Evolutionary conservation across 202 grass and related monocot species (phyloP), one percentile per base, ranked within the genome.

Genomic region (Saccharum hybrid): DNA sequence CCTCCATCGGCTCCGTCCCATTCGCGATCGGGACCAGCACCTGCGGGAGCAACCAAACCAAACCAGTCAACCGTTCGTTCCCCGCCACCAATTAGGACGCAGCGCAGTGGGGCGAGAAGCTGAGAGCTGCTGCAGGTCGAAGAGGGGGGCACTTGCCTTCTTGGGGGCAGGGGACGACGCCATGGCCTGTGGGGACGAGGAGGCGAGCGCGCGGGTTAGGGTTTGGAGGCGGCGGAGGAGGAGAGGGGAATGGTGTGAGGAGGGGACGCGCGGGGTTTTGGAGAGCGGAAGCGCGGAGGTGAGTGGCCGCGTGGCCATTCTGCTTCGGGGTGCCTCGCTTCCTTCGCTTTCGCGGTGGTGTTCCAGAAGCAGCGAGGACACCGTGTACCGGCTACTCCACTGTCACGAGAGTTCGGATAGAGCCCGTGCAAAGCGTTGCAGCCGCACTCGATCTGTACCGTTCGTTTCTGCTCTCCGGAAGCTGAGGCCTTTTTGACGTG

Each of bases 1-100:
- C 95, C 87, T 97, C 95, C 69, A 94, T 94, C 48, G 92, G 90
- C 90, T 97, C 95, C 76, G 92, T 90, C 75, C 95, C 95, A 42
- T 85, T 87, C 18, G 95, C 92, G 49, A 97, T 73, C 2, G 95
- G 95, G n/a, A 97, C 87, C 45, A 97, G 88, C 31, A 94, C 95
- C 92, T 97, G 83, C 83, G 73, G 63, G 46, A 45, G 13, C 46
- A 49, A 5, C 33, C 76, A 42, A 2, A 63, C 16, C 6, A 38
- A 34, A 63, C n/a, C 34, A 33, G n/a, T 57, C 52, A 57, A 0
- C 19, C 19, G 52, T 52, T 2, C 46, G n/a, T 56, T 66, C 28
- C 40, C 9, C 26, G 12, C 15, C 40, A 46, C 60, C 8, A 64
- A 15, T 64, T 31, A 31, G 48, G 2, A 15, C 30, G 45, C 63